Conservation (phyloP, 306 rosid genomes). For the Trichosanthes cucumerina region DNA sequence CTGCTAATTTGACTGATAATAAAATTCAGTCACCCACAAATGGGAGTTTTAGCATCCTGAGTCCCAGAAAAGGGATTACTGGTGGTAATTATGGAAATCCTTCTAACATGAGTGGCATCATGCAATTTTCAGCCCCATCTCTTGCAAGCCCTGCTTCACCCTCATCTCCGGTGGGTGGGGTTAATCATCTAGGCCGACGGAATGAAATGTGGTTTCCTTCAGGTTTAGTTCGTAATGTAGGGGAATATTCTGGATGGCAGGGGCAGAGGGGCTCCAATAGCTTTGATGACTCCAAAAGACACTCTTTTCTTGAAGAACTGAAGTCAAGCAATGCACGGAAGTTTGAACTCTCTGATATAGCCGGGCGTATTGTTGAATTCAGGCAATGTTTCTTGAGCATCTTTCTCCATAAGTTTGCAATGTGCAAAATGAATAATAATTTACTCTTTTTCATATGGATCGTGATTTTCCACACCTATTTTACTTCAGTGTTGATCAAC, state of each 20-base stretch:
- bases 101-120: slow-evolving; percentile 22
- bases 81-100: slow-evolving; percentile 26
- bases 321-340: slow-evolving; percentile 33
- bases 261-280: slow-evolving; percentile 28
- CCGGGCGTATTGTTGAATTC: slow-evolving; percentile 50
- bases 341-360: slow-evolving; percentile 41
- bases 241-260: slow-evolving; percentile 36
- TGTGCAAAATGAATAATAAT: neutral
- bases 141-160: slow-evolving; percentile 36
- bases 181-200: slow-evolving; percentile 18
- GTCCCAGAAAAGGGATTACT: slow-evolving; percentile 25
- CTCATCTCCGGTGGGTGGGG: slow-evolving; percentile 36
- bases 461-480: slow-evolving; percentile 13
- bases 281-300: slow-evolving; percentile 30
- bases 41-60: slow-evolving; percentile 20
- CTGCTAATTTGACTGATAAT: slow-evolving; percentile 20
- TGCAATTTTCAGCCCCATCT: slow-evolving; percentile 36
- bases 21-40: slow-evolving; percentile 24
- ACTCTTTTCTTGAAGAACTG: slow-evolving; percentile 43
- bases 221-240: slow-evolving; percentile 23
- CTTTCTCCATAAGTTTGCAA: neutral
- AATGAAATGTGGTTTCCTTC: slow-evolving; percentile 31
- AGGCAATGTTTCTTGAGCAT: slow-evolving; percentile 25
- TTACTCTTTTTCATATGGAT: slow-evolving; percentile 2
- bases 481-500: slow-evolving; percentile 50